Evolutionary conservation across 164 flowering plant species (phyloP).

Genomic region (Amborella trichopoda): DNA sequence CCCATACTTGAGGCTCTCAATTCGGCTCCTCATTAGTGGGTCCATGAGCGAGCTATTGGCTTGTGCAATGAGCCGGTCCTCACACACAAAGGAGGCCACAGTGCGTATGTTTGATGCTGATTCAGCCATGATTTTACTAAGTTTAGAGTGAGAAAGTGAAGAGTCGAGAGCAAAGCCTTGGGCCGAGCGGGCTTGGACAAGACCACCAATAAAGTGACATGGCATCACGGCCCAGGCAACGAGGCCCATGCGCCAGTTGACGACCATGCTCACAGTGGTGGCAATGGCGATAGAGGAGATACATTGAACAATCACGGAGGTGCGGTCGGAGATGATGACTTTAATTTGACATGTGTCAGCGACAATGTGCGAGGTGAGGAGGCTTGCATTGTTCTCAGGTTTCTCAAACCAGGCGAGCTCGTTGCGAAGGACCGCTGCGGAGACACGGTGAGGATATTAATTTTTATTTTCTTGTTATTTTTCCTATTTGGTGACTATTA

Average conservation of each 20-base stretch:
- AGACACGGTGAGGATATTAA: too few relatives aligned
- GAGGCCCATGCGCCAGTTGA: conserved; percentile 62
- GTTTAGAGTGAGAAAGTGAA: conserved; percentile 32
- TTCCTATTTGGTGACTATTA: too few relatives aligned
- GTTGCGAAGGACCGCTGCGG: conserved; percentile 43
- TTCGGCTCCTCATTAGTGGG: conserved; percentile 35
- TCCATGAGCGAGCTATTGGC: conserved; percentile 27
- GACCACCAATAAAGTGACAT: conserved; percentile 72
- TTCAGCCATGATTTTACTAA: conserved; percentile 48
- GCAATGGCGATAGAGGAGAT: conserved; percentile 68
- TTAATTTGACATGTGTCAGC: conserved; percentile 52
- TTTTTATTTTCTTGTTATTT: too few relatives aligned
- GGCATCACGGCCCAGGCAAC: conserved; percentile 93
- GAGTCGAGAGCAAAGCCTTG: conserved; percentile 49
- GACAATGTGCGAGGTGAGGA: conserved; percentile 42
- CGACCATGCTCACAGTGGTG: conserved; percentile 48
- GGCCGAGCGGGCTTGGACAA: conserved; percentile 61
- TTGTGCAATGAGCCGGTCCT: conserved; percentile 45
- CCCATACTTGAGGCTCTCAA: conserved; percentile 46
- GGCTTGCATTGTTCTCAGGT: conserved; percentile 36
- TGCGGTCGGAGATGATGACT: conserved; percentile 50
- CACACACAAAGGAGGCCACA: conserved; percentile 54
- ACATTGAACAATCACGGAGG: conserved; percentile 73
- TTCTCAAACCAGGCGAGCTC: conserved; percentile 72
- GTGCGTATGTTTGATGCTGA: conserved; percentile 53